Base-by-base conservation (phyloP, 805 yeast species). In the Starmerella bombi region DNA sequence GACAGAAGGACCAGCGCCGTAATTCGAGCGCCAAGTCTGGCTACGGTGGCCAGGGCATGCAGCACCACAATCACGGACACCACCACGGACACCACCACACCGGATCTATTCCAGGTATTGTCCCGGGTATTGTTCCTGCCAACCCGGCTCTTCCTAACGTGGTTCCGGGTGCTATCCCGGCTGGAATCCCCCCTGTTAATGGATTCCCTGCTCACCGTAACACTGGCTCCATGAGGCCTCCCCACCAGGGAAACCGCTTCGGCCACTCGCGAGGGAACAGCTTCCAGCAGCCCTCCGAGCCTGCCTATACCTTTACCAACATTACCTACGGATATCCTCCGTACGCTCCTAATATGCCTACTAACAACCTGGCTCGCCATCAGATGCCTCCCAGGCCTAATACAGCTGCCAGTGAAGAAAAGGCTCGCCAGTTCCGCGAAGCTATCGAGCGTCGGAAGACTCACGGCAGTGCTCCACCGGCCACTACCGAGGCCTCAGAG, bases 221-320 rank as follows among this genome's bases (percentile, higher is more conserved):
- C 14, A 21, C 6, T 17, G 37, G 37, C 20, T 5, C 19, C 23
- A 30, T 6, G 15, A 22, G 14, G 22, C 21, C 31, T 17, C 16
- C 16, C 28, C 16, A 22, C 25, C 6, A 6, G 9, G 16, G 32
- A 5, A 34, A 28, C 39, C 35, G 38, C 28, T 34, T 18, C 28
- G 20, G 19, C 32, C 37, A 38, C 38, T 32, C 40, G 14, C 34
- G 44, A 10, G 39, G 40, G 18, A 18, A 29, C 23, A 33, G 40
- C 32, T 30, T 33, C 38, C 42, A 38, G 32, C 33, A 28, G 31
- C n/a, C n/a, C 16, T 7, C 10, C 12, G 27, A 23, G 27, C 27
- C 27, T 12, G 7, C 12, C 27, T 23, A 8, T 12, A 23, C 7
- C 27, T 23, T 8, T 12, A 12, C 10, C 7, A 12, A 12, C 7